Conservation (phyloP, 108 stramenopile genomes). For the Poteriospumella lacustris region DNA sequence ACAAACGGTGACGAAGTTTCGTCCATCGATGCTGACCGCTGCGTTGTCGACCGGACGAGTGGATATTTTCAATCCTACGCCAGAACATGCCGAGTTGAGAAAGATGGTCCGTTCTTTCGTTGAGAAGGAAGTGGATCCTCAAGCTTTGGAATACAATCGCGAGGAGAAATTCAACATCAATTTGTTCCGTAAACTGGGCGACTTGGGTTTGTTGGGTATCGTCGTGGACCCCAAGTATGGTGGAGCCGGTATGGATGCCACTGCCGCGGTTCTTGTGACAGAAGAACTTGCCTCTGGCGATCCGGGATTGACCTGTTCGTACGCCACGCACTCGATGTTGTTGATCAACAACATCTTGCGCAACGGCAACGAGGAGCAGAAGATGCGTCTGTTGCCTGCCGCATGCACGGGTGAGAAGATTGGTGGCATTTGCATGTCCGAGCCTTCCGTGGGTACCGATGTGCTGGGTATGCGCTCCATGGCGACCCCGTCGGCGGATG, state of each 20-base stretch:
- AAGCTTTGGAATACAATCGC: conserved; percentile 77
- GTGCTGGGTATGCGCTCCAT: conserved; percentile 88
- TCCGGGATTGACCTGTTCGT: conserved; percentile 90
- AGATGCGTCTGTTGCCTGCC: conserved; percentile 63
- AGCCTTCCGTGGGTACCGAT: conserved; percentile 94
- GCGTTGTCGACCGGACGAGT: no score
- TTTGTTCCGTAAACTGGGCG: conserved; percentile 76
- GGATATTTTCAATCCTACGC: conserved; percentile 74
- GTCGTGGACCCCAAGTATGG: conserved; percentile 82
- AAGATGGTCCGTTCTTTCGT: conserved; percentile 64
- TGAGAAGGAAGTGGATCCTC: conserved; percentile 81
- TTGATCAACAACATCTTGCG: conserved; percentile 84
- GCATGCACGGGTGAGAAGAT: conserved; percentile 74
- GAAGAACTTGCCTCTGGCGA: conserved; percentile 78
- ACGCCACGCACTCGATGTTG: conserved; percentile 82
- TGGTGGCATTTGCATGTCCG: conserved; percentile 97
- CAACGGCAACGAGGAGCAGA: conserved; percentile 49
- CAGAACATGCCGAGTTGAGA: conserved; percentile 80
- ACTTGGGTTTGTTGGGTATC: conserved; percentile 86
- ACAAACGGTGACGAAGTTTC: no score
- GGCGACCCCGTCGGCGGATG: conserved; percentile 56
- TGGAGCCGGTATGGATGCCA: conserved; percentile 81
- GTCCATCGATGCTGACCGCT: no score
- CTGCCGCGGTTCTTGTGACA: conserved; percentile 53
- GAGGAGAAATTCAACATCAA: conserved; percentile 77